Percentiles rank a stretch among this genome's conserved stretches.
Conservation (phyloP, 495 filamentous ascomycete genomes). For the Xylaria castorea region DNA sequence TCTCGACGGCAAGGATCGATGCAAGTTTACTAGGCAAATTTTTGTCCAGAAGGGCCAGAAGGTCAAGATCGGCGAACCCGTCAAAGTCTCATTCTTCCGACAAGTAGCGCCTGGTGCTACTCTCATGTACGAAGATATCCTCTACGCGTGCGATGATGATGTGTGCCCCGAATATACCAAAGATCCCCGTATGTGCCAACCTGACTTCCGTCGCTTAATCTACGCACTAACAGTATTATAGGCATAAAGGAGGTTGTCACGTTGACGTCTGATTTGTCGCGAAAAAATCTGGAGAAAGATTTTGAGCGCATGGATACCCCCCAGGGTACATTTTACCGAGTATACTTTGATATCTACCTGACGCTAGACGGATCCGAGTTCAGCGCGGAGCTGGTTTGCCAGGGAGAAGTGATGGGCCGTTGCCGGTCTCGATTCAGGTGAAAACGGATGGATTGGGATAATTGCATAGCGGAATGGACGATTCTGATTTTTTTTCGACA, state of each 20-base stretch:
- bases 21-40: slow-evolving; percentile 98
- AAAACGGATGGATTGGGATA: slow-evolving; percentile 27
- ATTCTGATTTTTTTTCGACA: slow-evolving; percentile 28
- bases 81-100: slow-evolving; percentile 98
- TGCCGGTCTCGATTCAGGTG: slow-evolving; percentile 85
- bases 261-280: slow-evolving; percentile 92
- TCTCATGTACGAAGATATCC: slow-evolving; percentile 98
- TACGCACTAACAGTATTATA: slow-evolving; percentile 51
- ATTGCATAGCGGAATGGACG: slow-evolving; percentile 28
- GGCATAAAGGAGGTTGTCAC: slow-evolving; percentile 99
- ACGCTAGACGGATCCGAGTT: slow-evolving; percentile 97
- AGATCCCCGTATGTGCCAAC: slow-evolving; percentile 85
- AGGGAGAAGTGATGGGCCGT: slow-evolving; percentile 98
- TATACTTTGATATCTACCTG: slow-evolving; percentile 81
- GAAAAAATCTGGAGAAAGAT: slow-evolving; percentile 98
- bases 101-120: slow-evolving; percentile 97
- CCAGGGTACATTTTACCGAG: slow-evolving; percentile 96
- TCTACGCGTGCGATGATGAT: slow-evolving; percentile 98
- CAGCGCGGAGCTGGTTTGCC: slow-evolving; percentile 96
- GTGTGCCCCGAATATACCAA: slow-evolving; percentile 99
- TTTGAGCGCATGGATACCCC: slow-evolving; percentile 99
- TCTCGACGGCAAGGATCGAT: slow-evolving; percentile 94
- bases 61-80: slow-evolving; percentile 98
- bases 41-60: slow-evolving; percentile 99
- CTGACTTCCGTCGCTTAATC: neutral